Evolutionary conservation across 169 alveolate genomes (phyloP).

Genomic region (Cryptosporidium sp.): DNA sequence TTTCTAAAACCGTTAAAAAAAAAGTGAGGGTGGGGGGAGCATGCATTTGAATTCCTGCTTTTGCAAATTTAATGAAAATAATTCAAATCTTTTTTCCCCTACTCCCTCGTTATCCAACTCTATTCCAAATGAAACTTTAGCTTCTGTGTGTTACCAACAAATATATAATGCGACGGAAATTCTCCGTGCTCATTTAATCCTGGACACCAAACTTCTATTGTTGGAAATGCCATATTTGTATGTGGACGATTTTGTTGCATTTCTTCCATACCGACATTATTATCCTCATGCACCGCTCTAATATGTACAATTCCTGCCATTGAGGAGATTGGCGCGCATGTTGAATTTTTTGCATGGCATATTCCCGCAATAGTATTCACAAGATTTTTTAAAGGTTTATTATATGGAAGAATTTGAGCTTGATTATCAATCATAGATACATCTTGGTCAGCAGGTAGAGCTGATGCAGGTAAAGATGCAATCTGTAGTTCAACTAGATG

Average conservation of each 20-base stretch:
- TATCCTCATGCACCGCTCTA: slow-evolving; percentile 69
- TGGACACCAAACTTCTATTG: slow-evolving; percentile 72
- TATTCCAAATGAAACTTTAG: slow-evolving; percentile 47
- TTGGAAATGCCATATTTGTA: slow-evolving; percentile 11
- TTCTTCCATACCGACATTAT: slow-evolving; percentile 29
- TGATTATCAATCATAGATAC: slow-evolving; percentile 68
- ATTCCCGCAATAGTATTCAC: slow-evolving; percentile 65
- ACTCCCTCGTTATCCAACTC: background rate
- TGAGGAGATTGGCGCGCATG: slow-evolving; percentile 25
- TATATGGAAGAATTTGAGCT: slow-evolving; percentile 59
- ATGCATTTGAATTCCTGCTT: no score
- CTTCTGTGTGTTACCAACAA: slow-evolving; percentile 58
- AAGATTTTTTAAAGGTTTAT: slow-evolving; percentile 58
- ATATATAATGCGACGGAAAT: slow-evolving; percentile 68
- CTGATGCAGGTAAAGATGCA: slow-evolving; percentile 72
- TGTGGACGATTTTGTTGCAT: background rate
- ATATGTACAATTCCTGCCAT: slow-evolving; percentile 59
- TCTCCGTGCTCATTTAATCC: slow-evolving; percentile 69
- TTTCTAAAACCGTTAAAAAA: background rate
- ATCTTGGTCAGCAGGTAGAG: slow-evolving; percentile 74
- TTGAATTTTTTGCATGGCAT: slow-evolving; percentile 43
- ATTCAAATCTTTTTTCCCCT: no score
- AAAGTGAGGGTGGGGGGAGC: background rate
- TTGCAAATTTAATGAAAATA: no score
- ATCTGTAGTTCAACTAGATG: slow-evolving; percentile 73